These are phyloP conservation scores for Seiridium cupressi DNA, from an alignment of 2,329 filamentous ascomycete species.

Conservation along the genomic window DNA sequence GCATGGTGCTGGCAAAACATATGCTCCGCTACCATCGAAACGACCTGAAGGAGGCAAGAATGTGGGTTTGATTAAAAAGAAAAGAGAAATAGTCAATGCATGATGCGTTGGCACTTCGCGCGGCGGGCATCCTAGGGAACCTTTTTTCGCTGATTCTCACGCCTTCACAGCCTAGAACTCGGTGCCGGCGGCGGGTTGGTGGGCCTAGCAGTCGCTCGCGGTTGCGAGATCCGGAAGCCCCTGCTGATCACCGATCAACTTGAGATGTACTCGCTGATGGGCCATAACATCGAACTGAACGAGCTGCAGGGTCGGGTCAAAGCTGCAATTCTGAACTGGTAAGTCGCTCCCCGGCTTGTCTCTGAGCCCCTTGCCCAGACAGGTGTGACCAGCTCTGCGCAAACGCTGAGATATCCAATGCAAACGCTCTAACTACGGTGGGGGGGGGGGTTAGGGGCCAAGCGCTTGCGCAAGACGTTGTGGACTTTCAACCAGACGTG, in stretches of 20 bases:
- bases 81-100: background rate
- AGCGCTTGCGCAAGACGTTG: slow-evolving; percentile 50
- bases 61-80: slow-evolving; percentile 54
- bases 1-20: slow-evolving; percentile 83
- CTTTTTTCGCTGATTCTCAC: background rate
- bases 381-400: background rate
- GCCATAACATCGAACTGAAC: slow-evolving; percentile 84
- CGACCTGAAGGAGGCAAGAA: slow-evolving; percentile 64
- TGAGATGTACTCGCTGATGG: slow-evolving; percentile 83
- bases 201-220: slow-evolving; percentile 61
- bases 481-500: slow-evolving; percentile 65
- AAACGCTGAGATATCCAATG: background rate
- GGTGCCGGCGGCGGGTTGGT: slow-evolving; percentile 91
- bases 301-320: slow-evolving; percentile 60
- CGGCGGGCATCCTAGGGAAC: background rate
- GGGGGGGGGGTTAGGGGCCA: slow-evolving; percentile 50
- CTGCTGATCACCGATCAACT: slow-evolving; percentile 84
- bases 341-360: slow-evolving; percentile 26
- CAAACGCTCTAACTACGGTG: slow-evolving; percentile 13
- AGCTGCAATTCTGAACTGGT: slow-evolving; percentile 80
- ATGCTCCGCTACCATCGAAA: slow-evolving; percentile 71
- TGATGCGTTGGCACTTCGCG: background rate
- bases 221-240: slow-evolving; percentile 51
- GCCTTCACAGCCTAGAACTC: slow-evolving; percentile 61
- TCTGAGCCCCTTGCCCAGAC: background rate